Base-by-base conservation (phyloP, 345 rosid species). In the Lepidium didymum region DNA sequence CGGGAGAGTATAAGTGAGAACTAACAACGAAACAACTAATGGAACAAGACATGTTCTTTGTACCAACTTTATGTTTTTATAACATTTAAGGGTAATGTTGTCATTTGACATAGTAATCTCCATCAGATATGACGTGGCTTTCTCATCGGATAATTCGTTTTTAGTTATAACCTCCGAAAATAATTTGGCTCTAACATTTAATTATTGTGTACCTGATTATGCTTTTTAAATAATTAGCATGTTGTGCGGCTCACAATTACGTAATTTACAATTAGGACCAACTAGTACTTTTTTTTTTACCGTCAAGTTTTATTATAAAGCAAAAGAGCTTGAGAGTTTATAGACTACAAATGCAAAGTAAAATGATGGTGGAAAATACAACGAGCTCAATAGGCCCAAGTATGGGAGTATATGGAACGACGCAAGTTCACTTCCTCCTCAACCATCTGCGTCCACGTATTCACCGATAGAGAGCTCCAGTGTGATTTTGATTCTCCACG, bases 11-110 rank as follows among this genome's bases (percentile, higher is more conserved):
- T 2, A 64, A 37, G 36, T 47, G 38, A 62, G 69, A 71, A 69
- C 69, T 25, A 62, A 55, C 42, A 56, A 63, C 56, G 52, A 37
- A 47, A 72, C 59, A 72, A 29, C 38, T 41, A 46, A 51, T 53
- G 16, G 11, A 52, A 65, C 77, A 73, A 65, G 37, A 65, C 77
- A 73, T 65, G 72, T 73, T 73, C 66, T 50, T 41, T 65, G 65
- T 62, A 54, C 60, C 72, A 50, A 31, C 37, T 73, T 27, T 33
- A 33, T 62, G 69, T 44, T 62, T 62, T 29, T 13, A 27, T 23
- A 62, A 51, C 25, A 40, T 31, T 9, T 12, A 12, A 65, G 61
- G 71, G 60, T 47, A 41, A 10, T 41, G 38, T 65, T 40, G 38
- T 49, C 71, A 56, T 41, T 57, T 10, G 5, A 5, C 0, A 4